These are phyloP conservation scores for Phytophthora melonis DNA, from an alignment of 352 stramenopile species.

Conservation along the genomic window DNA sequence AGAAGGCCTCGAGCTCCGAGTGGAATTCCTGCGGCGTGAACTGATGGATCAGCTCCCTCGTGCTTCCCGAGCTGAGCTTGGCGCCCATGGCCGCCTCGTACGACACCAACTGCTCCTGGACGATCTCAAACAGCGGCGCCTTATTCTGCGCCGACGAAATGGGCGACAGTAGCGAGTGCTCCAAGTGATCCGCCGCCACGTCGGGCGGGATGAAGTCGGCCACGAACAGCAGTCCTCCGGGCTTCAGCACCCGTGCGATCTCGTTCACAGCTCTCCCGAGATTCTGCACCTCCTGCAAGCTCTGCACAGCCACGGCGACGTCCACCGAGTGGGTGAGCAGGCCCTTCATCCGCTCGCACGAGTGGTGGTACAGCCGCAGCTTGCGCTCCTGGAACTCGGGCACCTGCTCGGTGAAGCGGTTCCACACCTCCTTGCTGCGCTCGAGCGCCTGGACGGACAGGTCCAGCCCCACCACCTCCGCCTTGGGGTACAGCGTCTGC, in stretches of 20 bases:
- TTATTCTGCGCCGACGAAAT: conserved; percentile 45
- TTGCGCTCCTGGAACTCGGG: conserved; percentile 46
- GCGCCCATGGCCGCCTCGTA: conserved; percentile 54
- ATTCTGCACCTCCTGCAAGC: conserved; percentile 72
- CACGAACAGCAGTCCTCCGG: conserved; percentile 66
- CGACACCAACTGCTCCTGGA: conserved; percentile 59
- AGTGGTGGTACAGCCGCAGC: conserved; percentile 70
- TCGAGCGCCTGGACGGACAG: conserved; percentile 72
- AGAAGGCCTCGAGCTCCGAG: conserved; percentile 62
- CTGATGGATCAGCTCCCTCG: conserved; percentile 46
- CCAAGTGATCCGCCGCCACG: conserved; percentile 43
- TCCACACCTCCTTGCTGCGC: conserved; percentile 74
- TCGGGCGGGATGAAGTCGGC: conserved; percentile 76
- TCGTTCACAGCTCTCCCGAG: conserved; percentile 55
- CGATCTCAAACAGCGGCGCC: conserved; percentile 46
- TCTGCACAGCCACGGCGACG: conserved; percentile 63
- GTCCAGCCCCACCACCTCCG: conserved; percentile 63
- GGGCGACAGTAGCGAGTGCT: conserved; percentile 49
- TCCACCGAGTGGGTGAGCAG: conserved; percentile 65
- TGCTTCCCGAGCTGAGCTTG: conserved; percentile 48
- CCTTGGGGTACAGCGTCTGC: conserved; percentile 63
- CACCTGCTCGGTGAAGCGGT: conserved; percentile 50
- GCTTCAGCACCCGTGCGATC: conserved; percentile 67
- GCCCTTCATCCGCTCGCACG: conserved; percentile 69
- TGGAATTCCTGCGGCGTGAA: conserved; percentile 60